Base-by-base conservation (phyloP, 306 rosid species). In the Vigna radiata region DNA sequence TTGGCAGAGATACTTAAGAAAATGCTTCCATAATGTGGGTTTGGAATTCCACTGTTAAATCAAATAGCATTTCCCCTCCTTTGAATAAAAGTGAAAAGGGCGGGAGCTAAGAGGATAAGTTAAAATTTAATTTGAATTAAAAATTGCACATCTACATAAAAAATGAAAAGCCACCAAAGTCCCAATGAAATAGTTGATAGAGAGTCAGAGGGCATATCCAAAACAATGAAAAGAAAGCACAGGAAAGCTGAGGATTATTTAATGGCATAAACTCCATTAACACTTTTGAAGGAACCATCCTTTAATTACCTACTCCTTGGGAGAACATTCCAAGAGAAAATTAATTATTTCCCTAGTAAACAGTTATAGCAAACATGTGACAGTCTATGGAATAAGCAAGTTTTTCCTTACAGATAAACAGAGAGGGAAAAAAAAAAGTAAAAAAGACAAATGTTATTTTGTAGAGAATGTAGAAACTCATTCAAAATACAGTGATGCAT, bases 401-500 rank as follows among this genome's bases (percentile, higher is more conserved):
- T 58, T 49, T 70, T 41, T n/a, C 41, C 50, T 4, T 21, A 29
- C 15, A 67, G 6, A 25, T 21, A 19, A 27, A 25, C 52, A 6
- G 25, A 9, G 48, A 29, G 2, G 11, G 8, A 54, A 49, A 62
- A 29, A 29, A 19, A 0, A 2, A 3, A 13, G 16, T 44, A 16
- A 3, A 16, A 5, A 9, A 75, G 10, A 48, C 37, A 14, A 62
- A 75, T 16, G 49, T 39, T 54, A 63, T n/a, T 37, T 56, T 50
- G 56, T 5, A 49, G 64, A 63, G 23, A 18, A 36, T 54, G 56
- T n/a, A 55, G 43, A 72, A 70, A 63, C 60, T 74, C 55, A 27
- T 36, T 56, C 46, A 70, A 59, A 79, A 64, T 71, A 63, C 54
- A 36, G 44, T 25, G 64, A 66, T 17, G 21, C 56, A 60, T 39